These are phyloP conservation scores for Sclerotinia trifoliorum DNA, from an alignment of 2,329 filamentous ascomycete genomes.

Conservation along the genomic window DNA sequence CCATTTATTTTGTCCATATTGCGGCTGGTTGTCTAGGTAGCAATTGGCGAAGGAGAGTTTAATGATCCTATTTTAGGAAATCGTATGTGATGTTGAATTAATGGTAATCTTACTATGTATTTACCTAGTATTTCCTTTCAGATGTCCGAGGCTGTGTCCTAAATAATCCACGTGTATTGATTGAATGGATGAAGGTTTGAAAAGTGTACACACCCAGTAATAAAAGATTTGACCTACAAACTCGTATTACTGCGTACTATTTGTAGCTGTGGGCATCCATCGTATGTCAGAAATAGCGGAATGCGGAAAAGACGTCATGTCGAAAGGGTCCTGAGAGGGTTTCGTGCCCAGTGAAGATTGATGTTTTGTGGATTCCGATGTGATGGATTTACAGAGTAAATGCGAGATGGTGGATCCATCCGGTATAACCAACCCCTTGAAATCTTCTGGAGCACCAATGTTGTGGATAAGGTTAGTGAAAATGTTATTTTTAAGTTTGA, in stretches of 20 bases:
- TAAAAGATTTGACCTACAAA: background rate
- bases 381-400: background rate
- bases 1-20: too few relatives aligned
- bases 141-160: background rate
- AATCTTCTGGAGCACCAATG: background rate
- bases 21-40: conserved; percentile 7
- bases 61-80: background rate
- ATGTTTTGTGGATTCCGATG: conserved; percentile 6
- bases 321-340: conserved; percentile 12
- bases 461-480: background rate
- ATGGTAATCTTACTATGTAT: too few relatives aligned
- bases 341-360: conserved; percentile 1
- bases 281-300: background rate
- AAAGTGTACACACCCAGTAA: background rate
- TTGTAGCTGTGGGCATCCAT: background rate
- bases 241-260: conserved; percentile 8
- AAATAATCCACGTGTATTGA: background rate
- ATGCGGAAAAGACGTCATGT: conserved; percentile 18
- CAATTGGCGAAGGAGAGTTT: background rate
- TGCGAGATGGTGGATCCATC: background rate
- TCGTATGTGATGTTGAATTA: background rate
- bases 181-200: background rate
- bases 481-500: conserved; percentile 10
- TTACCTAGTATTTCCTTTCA: background rate
- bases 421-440: conserved; percentile 2